A percentile compares a stretch with the other conserved stretches of the same genome.
Conservation (phyloP, 1,284 basidiomycete species). For the Microbotryomycetes sp. region DNA sequence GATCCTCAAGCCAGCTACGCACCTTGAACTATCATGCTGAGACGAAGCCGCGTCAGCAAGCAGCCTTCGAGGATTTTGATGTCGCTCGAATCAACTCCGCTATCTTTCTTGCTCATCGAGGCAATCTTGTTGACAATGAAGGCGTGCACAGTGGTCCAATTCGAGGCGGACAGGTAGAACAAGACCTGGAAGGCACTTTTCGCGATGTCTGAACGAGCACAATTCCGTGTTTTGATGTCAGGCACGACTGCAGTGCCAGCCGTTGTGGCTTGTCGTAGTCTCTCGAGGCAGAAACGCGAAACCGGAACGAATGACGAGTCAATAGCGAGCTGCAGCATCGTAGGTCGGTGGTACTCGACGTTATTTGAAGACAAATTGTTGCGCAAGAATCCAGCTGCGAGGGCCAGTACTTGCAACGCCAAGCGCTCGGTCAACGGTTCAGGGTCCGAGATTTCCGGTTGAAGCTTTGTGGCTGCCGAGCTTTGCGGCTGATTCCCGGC, state of each 20-base stretch:
- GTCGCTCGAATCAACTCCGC: slow-evolving; percentile 57
- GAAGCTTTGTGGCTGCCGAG: too few relatives aligned
- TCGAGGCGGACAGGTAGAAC: slow-evolving; percentile 80
- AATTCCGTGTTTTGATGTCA: neutral
- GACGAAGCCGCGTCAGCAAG: slow-evolving; percentile 56
- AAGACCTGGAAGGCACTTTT: slow-evolving; percentile 60
- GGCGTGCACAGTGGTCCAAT: slow-evolving; percentile 73
- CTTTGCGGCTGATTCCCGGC: too few relatives aligned
- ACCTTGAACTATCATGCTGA: slow-evolving; percentile 62
- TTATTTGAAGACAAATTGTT: neutral
- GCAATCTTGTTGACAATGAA: neutral
- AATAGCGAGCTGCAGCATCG: neutral
- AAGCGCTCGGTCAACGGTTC: too few relatives aligned
- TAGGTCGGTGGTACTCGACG: neutral
- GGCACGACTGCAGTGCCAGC: neutral
- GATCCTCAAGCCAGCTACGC: slow-evolving; percentile 5
- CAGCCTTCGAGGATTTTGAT: slow-evolving; percentile 66
- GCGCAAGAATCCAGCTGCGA: neutral
- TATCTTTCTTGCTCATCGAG: slow-evolving; percentile 38
- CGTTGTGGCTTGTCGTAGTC: neutral
- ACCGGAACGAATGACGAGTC: neutral
- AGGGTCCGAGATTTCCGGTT: too few relatives aligned
- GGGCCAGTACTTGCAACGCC: neutral
- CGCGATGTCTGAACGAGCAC: slow-evolving; percentile 38
- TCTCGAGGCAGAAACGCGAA: neutral